Evolutionary conservation across 164 flowering plant genomes (phyloP).

Genomic region (Vitis riparia): DNA sequence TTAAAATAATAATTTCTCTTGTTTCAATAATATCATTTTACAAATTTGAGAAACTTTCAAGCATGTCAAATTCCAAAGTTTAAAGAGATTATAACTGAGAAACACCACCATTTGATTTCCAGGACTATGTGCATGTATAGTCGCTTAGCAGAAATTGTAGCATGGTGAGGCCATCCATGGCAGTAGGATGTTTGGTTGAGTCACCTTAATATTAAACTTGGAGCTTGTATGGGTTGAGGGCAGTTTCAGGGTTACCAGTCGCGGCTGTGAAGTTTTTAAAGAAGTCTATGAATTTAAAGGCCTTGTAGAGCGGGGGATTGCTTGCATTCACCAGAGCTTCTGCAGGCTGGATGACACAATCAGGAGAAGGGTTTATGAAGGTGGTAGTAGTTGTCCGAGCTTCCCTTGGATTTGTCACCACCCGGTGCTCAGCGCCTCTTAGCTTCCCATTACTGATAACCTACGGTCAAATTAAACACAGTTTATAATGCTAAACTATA

Average conservation of each 20-base stretch:
- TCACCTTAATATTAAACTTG: no score
- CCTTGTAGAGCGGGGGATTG: slow-evolving; percentile 16
- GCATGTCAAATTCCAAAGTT: no score
- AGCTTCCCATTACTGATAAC: slow-evolving; percentile 29
- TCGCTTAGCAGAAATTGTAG: no score
- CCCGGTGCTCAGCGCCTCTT: slow-evolving; percentile 21
- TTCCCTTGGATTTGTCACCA: slow-evolving; percentile 12
- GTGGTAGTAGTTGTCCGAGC: slow-evolving; percentile 12
- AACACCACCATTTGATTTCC: no score
- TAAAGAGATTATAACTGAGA: no score
- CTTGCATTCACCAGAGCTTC: not conserved
- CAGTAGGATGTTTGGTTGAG: not conserved
- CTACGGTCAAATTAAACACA: not conserved
- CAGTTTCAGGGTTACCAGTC: not conserved
- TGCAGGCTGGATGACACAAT: slow-evolving; percentile 14
- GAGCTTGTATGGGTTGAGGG: no score
- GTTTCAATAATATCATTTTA: no score
- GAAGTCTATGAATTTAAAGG: slow-evolving; percentile 9
- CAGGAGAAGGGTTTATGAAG: slow-evolving; percentile 9
- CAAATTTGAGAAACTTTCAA: no score
- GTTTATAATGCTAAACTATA: no score
- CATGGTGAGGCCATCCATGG: no score
- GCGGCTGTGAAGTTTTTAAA: not conserved
- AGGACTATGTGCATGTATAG: no score
- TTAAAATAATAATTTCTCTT: no score